Conservation (phyloP, 805 yeast genomes). For the Lipomyces orientalis region DNA sequence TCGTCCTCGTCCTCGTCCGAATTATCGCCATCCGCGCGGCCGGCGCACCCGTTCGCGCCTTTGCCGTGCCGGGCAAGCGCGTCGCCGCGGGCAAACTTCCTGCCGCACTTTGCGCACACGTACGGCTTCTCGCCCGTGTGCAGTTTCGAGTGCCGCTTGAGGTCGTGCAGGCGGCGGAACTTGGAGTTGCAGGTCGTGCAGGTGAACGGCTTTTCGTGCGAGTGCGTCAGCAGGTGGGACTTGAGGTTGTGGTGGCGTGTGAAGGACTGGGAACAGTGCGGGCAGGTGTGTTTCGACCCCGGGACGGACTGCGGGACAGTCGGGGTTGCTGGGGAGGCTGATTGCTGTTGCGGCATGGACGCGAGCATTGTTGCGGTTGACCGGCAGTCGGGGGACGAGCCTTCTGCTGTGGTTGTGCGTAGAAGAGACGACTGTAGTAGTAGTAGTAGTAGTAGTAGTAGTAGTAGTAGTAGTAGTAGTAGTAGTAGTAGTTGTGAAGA, state of each 20-base stretch:
- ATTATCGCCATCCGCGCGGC: slow-evolving; percentile 33
- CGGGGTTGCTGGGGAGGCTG: slow-evolving; percentile 19
- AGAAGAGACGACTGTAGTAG: no score
- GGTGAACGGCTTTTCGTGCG: slow-evolving; percentile 64
- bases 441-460: no score
- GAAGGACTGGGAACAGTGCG: slow-evolving; percentile 66
- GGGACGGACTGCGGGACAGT: neutral
- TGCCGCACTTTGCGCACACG: slow-evolving; percentile 63
- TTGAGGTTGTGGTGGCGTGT: slow-evolving; percentile 77
- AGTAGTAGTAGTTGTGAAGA: no score
- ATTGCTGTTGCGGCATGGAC: slow-evolving; percentile 18
- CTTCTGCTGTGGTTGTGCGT: neutral
- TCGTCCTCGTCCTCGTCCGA: slow-evolving; percentile 30
- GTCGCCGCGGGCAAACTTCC: slow-evolving; percentile 75
- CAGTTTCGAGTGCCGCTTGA: slow-evolving; percentile 73
- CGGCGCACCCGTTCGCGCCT: slow-evolving; percentile 48
- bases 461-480: no score
- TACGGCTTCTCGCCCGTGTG: slow-evolving; percentile 80
- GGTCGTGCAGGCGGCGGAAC: slow-evolving; percentile 76
- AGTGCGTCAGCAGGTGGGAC: slow-evolving; percentile 71
- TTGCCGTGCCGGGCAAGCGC: slow-evolving; percentile 74
- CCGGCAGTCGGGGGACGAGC: neutral
- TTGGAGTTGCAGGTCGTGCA: slow-evolving; percentile 66
- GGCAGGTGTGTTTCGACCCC: slow-evolving; percentile 49
- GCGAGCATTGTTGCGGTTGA: slow-evolving; percentile 12